Base-by-base conservation (phyloP, 805 yeast genomes). In the Starmerella geochares region DNA sequence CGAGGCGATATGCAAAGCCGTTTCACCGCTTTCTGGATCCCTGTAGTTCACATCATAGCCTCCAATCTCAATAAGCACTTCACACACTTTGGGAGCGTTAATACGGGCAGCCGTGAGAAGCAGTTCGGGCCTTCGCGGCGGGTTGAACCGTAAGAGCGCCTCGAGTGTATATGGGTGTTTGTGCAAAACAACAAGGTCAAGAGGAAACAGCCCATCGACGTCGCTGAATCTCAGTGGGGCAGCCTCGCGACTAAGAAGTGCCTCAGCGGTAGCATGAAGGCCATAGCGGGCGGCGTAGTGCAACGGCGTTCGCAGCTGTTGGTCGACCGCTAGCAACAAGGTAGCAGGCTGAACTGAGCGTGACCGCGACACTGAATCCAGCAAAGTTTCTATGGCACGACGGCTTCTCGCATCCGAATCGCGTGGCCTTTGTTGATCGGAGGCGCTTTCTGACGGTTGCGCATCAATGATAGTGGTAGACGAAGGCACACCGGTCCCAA, bases 271-370 rank as follows among this genome's bases (percentile, higher is more conserved):
- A 46, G 76, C 77, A 50, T 75, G 77, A 49, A 88, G 70, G 0
- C 96, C 96, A 63, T 80, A 86, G 59, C 86, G 92, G 2, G 92
- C 80, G 17, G 94, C 81, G 64, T 88, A 88, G 67, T 90, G 96
- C 49, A 90, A 69, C 0, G 96, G 95, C 0, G 95, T 83, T 53
- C 96, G 74, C 54, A 72, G 73, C 62, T 86, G 84, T 51, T 76
- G 79, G 63, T 88, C 97, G 39, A 75, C 76, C 46, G 82, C 80
- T 42, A 80, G 66, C 20, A 88, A 38, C 16, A 56, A 35, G n/a
- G 17, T 4, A 1, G 46, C n/a, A 5, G 38, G 23, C 33, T 40
- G 21, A 13, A 39, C 17, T 3, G 23, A 33, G 6, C 43, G 23
- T 2, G 31, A 19, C 7, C 24, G 23, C n/a, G 47, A 3, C 20